Evolutionary conservation across 441 rosid genomes (phyloP).

Genomic region (Euphorbia schlechtendalii): DNA sequence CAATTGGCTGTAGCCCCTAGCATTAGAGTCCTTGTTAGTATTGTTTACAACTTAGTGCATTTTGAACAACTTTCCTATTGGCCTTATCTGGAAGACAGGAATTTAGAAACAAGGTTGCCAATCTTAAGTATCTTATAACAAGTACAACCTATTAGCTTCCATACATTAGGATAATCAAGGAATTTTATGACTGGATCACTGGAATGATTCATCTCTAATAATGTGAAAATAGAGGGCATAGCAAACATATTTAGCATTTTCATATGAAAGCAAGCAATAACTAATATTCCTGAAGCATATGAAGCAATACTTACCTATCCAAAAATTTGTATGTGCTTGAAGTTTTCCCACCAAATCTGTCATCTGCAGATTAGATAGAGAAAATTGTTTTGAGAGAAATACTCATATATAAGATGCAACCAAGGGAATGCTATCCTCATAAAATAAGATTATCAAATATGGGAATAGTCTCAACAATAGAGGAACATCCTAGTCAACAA

Average conservation of each 20-base stretch:
- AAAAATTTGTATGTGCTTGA: constrained; percentile 52
- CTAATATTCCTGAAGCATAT: no score
- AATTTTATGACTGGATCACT: not conserved
- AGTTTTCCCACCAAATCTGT: constrained; percentile 49
- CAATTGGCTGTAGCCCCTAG: not conserved
- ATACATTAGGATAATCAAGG: not conserved
- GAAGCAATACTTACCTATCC: constrained; percentile 49
- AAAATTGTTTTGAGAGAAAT: no score
- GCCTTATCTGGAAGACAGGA: not conserved
- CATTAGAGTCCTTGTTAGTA: not conserved
- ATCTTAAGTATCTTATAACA: not conserved
- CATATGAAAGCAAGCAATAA: not conserved
- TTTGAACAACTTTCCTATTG: not conserved
- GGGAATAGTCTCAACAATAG: not conserved
- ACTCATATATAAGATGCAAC: not conserved
- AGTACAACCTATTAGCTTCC: not conserved
- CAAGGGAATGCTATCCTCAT: not conserved
- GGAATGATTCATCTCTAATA: not conserved
- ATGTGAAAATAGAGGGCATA: not conserved
- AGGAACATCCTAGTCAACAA: constrained; percentile 3
- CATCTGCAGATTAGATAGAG: constrained; percentile 48
- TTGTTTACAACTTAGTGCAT: not conserved
- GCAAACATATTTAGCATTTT: not conserved
- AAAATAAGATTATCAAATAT: not conserved
- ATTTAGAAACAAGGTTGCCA: not conserved